These are phyloP conservation scores for Exserohilum rostratum DNA, from an alignment of 2,329 filamentous ascomycete species.

Conservation along the genomic window DNA sequence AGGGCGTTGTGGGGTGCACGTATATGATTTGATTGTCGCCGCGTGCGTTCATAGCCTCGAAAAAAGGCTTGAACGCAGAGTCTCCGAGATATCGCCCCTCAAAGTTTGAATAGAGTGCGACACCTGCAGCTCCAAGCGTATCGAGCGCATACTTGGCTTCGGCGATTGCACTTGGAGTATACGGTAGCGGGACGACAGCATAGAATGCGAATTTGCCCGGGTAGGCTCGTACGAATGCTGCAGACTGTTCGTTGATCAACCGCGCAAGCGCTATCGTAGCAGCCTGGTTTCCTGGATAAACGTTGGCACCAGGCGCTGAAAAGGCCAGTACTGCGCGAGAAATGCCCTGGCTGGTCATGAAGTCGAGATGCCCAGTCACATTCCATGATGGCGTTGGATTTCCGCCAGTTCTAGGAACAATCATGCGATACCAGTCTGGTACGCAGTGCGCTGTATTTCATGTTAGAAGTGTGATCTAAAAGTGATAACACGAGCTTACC, in stretches of 20 bases:
- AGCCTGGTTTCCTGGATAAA: conserved; percentile 1
- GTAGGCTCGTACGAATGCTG: conserved; percentile 1
- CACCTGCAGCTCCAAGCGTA: conserved; percentile 1
- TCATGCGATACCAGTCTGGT: conserved; percentile 10
- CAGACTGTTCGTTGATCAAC: conserved; percentile 13
- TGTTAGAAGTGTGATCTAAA: not conserved
- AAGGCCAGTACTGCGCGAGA: conserved; percentile 3
- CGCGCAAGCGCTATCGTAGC: conserved; percentile 10
- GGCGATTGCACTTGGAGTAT: not conserved
- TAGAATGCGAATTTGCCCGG: conserved; percentile 15
- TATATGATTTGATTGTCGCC: conserved; percentile 7
- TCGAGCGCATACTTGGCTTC: conserved; percentile 9
- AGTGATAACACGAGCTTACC: not conserved
- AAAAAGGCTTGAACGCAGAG: conserved; percentile 6
- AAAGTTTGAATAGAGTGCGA: conserved; percentile 15
- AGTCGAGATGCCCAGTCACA: conserved; percentile 3
- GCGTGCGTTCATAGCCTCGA: conserved; percentile 4
- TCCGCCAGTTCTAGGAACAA: conserved; percentile 7
- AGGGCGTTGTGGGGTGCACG: conserved; percentile 11
- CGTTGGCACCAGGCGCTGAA: conserved; percentile 10
- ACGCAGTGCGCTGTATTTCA: conserved; percentile 7
- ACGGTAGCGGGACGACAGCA: conserved; percentile 14
- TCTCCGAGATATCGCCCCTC: conserved; percentile 12
- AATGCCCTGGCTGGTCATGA: conserved; percentile 12
- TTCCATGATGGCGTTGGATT: conserved; percentile 13